Base-by-base conservation (phyloP, 352 stramenopile genomes). In the Blastocystis sp. region DNA sequence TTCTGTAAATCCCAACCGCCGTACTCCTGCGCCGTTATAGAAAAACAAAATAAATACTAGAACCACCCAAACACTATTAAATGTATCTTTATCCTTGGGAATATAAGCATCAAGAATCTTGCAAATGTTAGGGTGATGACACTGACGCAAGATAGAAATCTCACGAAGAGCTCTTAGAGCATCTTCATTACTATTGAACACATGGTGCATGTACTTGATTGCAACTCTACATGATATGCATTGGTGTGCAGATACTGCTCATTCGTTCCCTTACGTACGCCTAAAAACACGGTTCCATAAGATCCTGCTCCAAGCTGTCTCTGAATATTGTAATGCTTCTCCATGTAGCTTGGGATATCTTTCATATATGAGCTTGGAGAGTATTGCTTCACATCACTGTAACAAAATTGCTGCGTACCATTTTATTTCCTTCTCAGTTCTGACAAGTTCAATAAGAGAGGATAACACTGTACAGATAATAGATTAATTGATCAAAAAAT, bases 91-190 rank as follows among this genome's bases (percentile, higher is more conserved):
- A 18, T n/a, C 26, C 9, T 26, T 39, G 29, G 66, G 62, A 77
- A 79, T 79, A 26, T 68, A 79, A 6, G 66, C 66, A 53, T 88
- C 77, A 37, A 88, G 43, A 34, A 88, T 56, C 53, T 88, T 88
- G 41, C 45, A 68, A 41, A 88, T 88, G 34, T 62, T 76, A n/a
- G 62, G 62, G 29, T 88, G 77, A 43, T 88, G 43, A 20, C 77
- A 88, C 50, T 88, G 77, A 13, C 77, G 77, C 66, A 88, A 61
- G 37, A 88, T 88, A 0, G 77, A 88, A 23, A 88, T 88, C 41
- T 88, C 77, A 2, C 77, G 77, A n/a, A 88, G 41, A 20, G 77
- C 61, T 76, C 77, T 29, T 59, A 56, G 23, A 6, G 77, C 62
- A 88, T 88, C 77, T 54, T 84, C 73, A 5, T 53, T 34, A n/a